Evolutionary conservation across 1,284 basidiomycete genomes (phyloP), one percentile per base, ranked within the genome.

Genomic region (Cryptococcus jaspeensis): DNA sequence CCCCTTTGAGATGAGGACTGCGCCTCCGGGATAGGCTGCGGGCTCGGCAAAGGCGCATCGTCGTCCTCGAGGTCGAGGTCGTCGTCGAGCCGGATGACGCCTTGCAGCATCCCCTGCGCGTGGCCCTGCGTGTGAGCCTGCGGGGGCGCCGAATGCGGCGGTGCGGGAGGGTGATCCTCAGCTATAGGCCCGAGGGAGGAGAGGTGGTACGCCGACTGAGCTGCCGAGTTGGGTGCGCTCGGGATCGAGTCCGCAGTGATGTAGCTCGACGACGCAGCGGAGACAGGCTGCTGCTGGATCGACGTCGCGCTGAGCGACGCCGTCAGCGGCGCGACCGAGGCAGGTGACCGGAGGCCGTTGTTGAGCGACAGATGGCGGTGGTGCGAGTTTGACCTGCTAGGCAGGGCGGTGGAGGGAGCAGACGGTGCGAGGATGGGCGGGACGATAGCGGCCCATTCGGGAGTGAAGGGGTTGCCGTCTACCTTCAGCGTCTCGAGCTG

Each of bases 391-490:
- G 50, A 41, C 16, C 54, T 51, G 23, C 52, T 47, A 5, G 57
- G 46, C 42, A 42, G 41, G 36, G 39, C 40, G 39, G 47, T 36
- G 55, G 49, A n/a, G n/a, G n/a, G n/a, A n/a, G n/a, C 16, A 41
- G 68, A 60, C 32, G 54, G 55, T 16, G 67, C 55, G 18, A 73
- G 59, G 53, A 78, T 75, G 2, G 92, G 92, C 56, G 89, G 87
- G 25, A 96, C 86, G 53, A 99, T 82, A 35, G 87, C 86, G 69
- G 86, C 85, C 92, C 94, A 97, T 3, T 92, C 88, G 3, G 89
- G 87, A 61, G 90, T 87, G 77, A 98, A 96, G 8, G 91, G 89
- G 74, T 99, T 99, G 35, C 87, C 89, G 65, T 98, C 95, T 32
- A 99, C 84, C 61, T 88, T 87, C 2, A 99, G 81, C 5, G 87